Evolutionary conservation across 1,139 yeast genomes (phyloP).

Genomic region (Komagataea norvegica): DNA sequence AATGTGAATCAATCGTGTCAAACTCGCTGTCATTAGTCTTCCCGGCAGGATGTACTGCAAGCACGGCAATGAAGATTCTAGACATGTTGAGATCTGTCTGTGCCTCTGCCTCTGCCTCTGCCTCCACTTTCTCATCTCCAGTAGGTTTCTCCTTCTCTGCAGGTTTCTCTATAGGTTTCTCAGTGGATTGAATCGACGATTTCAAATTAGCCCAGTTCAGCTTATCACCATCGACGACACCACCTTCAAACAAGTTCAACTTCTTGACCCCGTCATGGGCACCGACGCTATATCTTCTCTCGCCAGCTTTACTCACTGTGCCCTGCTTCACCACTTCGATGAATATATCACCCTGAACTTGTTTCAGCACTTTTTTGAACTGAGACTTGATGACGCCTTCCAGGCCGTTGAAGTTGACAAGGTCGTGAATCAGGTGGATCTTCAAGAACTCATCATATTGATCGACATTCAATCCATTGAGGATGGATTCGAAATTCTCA

Average conservation of each 20-base stretch:
- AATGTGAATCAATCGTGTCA: constrained; percentile 36
- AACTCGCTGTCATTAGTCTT: constrained; percentile 24
- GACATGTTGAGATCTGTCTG: constrained; percentile 36
- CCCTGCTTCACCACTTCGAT: constrained; percentile 26
- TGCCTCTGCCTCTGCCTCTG: constrained; percentile 9
- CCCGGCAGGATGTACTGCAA: constrained; percentile 39
- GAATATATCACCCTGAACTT: constrained; percentile 25
- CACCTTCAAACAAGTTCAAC: constrained; percentile 73
- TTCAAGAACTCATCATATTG: constrained; percentile 68
- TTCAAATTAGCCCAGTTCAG: constrained; percentile 84
- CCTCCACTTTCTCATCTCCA: constrained; percentile 13
- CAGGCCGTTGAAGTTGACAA: constrained; percentile 65
- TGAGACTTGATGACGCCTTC: constrained; percentile 61
- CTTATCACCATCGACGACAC: constrained; percentile 81
- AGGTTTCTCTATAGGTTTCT: too few species aligned
- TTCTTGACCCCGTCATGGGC: constrained; percentile 30
- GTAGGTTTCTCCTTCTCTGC: constrained; percentile 19
- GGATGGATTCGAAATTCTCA: constrained; percentile 40
- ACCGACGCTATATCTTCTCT: constrained; percentile 10
- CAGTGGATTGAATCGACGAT: constrained; percentile 47
- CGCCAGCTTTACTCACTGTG: constrained; percentile 7
- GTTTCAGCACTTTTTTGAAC: constrained; percentile 52
- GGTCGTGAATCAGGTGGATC: constrained; percentile 79
- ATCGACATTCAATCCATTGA: constrained; percentile 43
- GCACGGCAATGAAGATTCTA: constrained; percentile 73